phyloP scores from a whole-genome alignment of 768 basidiomycete genomes.

The Trametes cubensis region DNA sequence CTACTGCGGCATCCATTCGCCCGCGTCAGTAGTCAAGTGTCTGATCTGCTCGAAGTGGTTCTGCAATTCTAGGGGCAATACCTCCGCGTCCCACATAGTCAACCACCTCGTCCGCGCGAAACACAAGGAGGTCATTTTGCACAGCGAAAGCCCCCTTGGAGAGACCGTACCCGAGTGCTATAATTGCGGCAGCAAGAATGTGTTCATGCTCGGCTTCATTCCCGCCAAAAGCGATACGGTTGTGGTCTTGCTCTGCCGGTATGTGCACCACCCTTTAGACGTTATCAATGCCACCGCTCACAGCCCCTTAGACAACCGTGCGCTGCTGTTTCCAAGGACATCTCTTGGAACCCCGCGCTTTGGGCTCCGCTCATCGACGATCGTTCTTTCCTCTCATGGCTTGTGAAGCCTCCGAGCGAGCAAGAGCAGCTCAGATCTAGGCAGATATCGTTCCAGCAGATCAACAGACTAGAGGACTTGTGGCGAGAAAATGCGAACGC shows the following conservation, averaged over 20 bases:
- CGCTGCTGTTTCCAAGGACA: constrained; percentile 95
- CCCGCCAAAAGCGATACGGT: constrained; percentile 99
- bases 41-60: constrained; percentile 94
- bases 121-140: constrained; percentile 97
- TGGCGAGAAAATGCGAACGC: constrained; percentile 97
- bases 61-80: constrained; percentile 97
- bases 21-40: constrained; percentile 96
- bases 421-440: constrained; percentile 94
- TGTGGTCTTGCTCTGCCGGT: constrained; percentile 96
- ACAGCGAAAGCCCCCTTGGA: constrained; percentile 92
- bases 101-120: constrained; percentile 99
- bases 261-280: constrained; percentile 36
- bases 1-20: constrained; percentile 98
- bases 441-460: constrained; percentile 96
- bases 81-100: constrained; percentile 97
- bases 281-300: not conserved
- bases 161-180: constrained; percentile 99
- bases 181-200: constrained; percentile 98
- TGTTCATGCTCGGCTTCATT: constrained; percentile 99
- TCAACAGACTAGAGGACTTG: constrained; percentile 95
- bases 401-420: constrained; percentile 96
- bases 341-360: constrained; percentile 96
- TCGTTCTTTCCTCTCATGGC: constrained; percentile 97
- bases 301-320: constrained; percentile 83
- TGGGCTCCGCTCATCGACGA: constrained; percentile 99